Percentiles rank a stretch among this genome's conserved stretches.
Conservation (phyloP, 805 yeast species). For the Ogataea polymorpha region DNA sequence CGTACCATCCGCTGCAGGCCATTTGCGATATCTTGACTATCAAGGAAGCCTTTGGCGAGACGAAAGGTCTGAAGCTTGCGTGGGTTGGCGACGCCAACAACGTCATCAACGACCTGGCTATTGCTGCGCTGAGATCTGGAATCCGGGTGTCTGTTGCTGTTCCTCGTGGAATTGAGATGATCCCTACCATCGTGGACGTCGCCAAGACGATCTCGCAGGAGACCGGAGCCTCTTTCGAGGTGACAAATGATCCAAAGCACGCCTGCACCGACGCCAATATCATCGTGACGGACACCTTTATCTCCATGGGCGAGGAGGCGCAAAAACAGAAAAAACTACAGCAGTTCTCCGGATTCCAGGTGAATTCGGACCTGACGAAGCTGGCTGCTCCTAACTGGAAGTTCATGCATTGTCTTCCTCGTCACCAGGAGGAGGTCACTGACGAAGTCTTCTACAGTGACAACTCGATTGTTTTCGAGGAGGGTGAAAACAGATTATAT, state of each 20-base stretch:
- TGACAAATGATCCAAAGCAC: conserved; percentile 67
- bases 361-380: conserved; percentile 61
- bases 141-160: conserved; percentile 82
- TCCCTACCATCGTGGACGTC: conserved; percentile 45
- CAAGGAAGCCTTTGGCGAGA: conserved; percentile 64
- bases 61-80: conserved; percentile 66
- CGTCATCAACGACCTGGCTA: conserved; percentile 88
- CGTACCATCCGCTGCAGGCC: conserved; percentile 92
- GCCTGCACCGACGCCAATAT: conserved; percentile 77
- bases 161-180: conserved; percentile 71
- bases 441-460: conserved; percentile 90
- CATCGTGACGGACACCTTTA: conserved; percentile 93
- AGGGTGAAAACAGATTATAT: conserved; percentile 93
- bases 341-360: conserved; percentile 86
- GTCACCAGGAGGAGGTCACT: conserved; percentile 90
- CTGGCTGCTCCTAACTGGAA: conserved; percentile 72
- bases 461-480: conserved; percentile 83
- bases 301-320: conserved; percentile 96
- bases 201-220: conserved; percentile 53
- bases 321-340: conserved; percentile 68
- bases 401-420: conserved; percentile 97
- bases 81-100: conserved; percentile 98
- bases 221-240: conserved; percentile 50
- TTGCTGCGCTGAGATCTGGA: conserved; percentile 83
- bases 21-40: conserved; percentile 87